Base-by-base conservation (phyloP, 2,329 filamentous ascomycete genomes). In the Botrytis cinerea region DNA sequence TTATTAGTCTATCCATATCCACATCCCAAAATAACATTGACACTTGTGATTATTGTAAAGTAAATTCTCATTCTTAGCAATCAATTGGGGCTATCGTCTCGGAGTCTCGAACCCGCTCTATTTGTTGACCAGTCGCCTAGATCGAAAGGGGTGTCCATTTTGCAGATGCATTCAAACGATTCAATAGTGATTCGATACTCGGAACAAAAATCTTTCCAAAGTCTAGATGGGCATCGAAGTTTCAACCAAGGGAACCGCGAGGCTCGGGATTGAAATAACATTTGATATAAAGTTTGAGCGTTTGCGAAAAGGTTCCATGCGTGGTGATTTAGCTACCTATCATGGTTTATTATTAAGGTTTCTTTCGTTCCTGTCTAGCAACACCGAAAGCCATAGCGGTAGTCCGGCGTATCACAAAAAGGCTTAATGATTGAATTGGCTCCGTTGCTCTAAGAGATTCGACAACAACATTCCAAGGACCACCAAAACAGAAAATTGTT, bases 271-370 rank as follows among this genome's bases (percentile, higher is more conserved):
- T 28, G 51, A 28, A 57, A 18, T 18, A 57, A 28, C 14, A 62
- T 48, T n/a, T 16, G 25, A 43, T 10, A 57, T 40, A 68, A 28
- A 28, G 35, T 68, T 68, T 54, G 35, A 28, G 35, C 46, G 64
- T 8, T 51, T 54, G n/a, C 48, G 12, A 54, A 54, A 54, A 54
- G 48, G 12, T 54, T 54, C 48, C 64, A 51, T 28, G 46, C 46
- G 45, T 22, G 35, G 51, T 25, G 48, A 35, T 7, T 28, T 64
- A 48, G 43, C 51, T 18, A 57, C 14, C 51, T 28, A 57, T 32
- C 51, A 57, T 28, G 51, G 18, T 57, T 57, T n/a, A 57, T 57
- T 35, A 64, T 64, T 48, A 38, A 66, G 45, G 22, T 66, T 48
- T 25, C 43, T 25, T 48, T 66, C 38, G 10, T 48, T 35, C 14